Evolutionary conservation across 2,329 filamentous ascomycete genomes (phyloP), one percentile per base, ranked within the genome.

Genomic region (Erysiphe pulchra): DNA sequence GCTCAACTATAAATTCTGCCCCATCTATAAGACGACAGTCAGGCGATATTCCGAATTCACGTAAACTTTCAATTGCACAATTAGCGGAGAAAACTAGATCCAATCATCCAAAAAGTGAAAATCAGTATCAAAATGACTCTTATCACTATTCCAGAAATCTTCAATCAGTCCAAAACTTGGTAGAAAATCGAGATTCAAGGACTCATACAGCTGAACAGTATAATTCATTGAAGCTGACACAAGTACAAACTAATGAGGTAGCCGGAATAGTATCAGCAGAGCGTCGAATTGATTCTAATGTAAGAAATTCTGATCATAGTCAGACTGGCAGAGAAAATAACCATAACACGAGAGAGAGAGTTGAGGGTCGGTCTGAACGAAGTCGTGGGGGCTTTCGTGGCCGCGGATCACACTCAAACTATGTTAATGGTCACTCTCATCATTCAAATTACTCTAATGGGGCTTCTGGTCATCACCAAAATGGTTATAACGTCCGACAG

Each of bases 321-420:
- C 57, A 61, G 4, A 42, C 48, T 18, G 50, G 32, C 44, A 57
- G 54, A 47, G 54, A 56, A n/a, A 51, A 47, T 38, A 47, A 44
- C 33, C 51, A 55, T 14, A 49, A 56, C 31, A 17, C 50, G 44
- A 57, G 58, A 45, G 59, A 60, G 32, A 57, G 62, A 44, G 59
- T 59, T 36, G 60, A 61, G 45, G 57, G 58, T 18, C 56, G 64
- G 42, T 55, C 61, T 45, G 60, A 61, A 49, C 62, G 61, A 47
- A 52, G 58, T 38, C 63, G 68, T 48, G 68, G 68, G 46, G 62
- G 62, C 17, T 61, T 55, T 45, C 63, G 66, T 47, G 62, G 62
- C 38, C 61, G 68, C 45, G 65, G 60, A 47, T 57, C 56, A 17
- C 61, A 62, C 48, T 51, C 42, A 40, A 54, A 52, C 40, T 58